These are phyloP conservation scores for Pseudogymnoascus verrucosus DNA, from an alignment of 2,329 filamentous ascomycete genomes.

Conservation along the genomic window DNA sequence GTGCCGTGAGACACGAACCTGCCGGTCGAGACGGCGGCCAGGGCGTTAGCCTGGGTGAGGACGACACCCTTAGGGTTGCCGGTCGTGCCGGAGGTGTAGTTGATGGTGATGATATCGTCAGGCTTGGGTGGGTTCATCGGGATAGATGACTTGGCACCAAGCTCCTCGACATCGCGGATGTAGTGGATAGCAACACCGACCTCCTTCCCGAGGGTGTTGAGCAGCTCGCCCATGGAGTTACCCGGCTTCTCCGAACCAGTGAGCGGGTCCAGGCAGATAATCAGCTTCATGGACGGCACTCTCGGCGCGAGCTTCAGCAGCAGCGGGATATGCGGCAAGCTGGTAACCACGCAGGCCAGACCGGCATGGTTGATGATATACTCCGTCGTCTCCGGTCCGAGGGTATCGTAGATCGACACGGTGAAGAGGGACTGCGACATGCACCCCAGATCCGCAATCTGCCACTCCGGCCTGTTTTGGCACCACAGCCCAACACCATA, in stretches of 20 bases:
- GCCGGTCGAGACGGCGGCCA: conserved; percentile 60
- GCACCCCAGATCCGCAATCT: conserved; percentile 77
- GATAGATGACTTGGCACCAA: conserved; percentile 63
- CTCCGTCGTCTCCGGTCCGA: conserved; percentile 84
- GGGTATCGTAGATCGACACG: conserved; percentile 92
- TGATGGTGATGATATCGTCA: conserved; percentile 78
- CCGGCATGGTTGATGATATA: conserved; percentile 91
- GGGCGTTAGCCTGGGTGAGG: conserved; percentile 72
- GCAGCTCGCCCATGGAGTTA: conserved; percentile 68
- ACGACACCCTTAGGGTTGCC: conserved; percentile 77
- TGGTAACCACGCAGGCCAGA: conserved; percentile 67
- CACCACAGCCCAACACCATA: conserved; percentile 79
- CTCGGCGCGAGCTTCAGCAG: conserved; percentile 74
- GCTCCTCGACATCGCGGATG: conserved; percentile 69
- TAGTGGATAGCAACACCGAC: conserved; percentile 72
- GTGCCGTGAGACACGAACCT: conserved; percentile 45
- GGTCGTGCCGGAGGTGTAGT: conserved; percentile 83
- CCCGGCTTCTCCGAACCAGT: conserved; percentile 70
- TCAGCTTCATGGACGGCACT: conserved; percentile 74
- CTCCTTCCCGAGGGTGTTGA: conserved; percentile 67
- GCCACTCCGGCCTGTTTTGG: conserved; percentile 83
- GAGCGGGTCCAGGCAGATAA: conserved; percentile 78
- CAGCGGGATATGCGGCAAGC: conserved; percentile 70
- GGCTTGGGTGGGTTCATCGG: conserved; percentile 62
- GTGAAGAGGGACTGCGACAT: conserved; percentile 82